A percentile compares a stretch with the other conserved stretches of the same genome.
These are phyloP conservation scores for Galeopsis tetrahit DNA, from an alignment of 257 asterid species.

Conservation along the genomic window DNA sequence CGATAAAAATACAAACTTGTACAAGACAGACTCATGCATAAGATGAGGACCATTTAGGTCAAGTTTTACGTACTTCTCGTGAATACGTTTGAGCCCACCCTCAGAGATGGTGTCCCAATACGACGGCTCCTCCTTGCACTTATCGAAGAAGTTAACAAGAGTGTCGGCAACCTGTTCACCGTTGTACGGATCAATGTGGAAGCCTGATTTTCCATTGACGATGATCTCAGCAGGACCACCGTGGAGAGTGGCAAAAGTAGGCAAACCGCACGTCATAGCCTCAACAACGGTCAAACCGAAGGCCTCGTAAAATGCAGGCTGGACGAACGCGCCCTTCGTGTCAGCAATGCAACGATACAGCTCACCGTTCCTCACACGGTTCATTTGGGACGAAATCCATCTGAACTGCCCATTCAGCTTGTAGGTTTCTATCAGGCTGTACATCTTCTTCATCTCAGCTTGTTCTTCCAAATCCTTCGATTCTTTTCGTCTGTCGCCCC, in stretches of 20 bases:
- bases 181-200: slow-evolving; percentile 92
- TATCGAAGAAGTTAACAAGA: slow-evolving; percentile 75
- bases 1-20: too few species aligned
- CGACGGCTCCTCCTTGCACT: slow-evolving; percentile 65
- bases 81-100: slow-evolving; percentile 78
- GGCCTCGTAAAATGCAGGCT: slow-evolving; percentile 97
- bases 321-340: slow-evolving; percentile 83
- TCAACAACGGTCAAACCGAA: slow-evolving; percentile 96
- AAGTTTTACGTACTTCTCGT: slow-evolving; percentile 69
- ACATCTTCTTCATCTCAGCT: slow-evolving; percentile 94
- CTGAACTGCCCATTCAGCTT: slow-evolving; percentile 83
- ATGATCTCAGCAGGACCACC: slow-evolving; percentile 99
- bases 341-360: slow-evolving; percentile 91
- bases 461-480: slow-evolving; percentile 97
- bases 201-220: slow-evolving; percentile 85
- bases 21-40: too few species aligned
- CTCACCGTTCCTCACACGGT: slow-evolving; percentile 94
- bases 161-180: slow-evolving; percentile 76
- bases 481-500: slow-evolving; percentile 90
- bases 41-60: too few species aligned
- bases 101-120: slow-evolving; percentile 73
- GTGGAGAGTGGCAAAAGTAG: slow-evolving; percentile 81
- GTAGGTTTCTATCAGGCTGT: slow-evolving; percentile 69
- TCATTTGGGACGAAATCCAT: slow-evolving; percentile 99
- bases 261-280: slow-evolving; percentile 98